Evolutionary conservation across 2,329 filamentous ascomycete species (phyloP).

Genomic region (Botrytis fragariae): DNA sequence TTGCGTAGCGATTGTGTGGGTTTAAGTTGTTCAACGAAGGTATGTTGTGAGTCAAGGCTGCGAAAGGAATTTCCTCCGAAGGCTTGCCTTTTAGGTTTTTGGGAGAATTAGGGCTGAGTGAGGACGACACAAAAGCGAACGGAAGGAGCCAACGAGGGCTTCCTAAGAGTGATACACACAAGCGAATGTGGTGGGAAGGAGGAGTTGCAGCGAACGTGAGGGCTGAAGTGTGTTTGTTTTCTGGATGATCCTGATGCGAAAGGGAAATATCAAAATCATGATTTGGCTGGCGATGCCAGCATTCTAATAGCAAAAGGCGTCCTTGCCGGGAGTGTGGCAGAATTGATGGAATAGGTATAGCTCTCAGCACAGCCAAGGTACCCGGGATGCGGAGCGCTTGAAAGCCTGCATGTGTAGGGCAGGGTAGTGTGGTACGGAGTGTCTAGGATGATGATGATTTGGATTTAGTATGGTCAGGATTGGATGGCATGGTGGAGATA

Average conservation of each 20-base stretch:
- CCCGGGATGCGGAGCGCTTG: slow-evolving; percentile 22
- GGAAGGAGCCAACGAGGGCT: slow-evolving; percentile 74
- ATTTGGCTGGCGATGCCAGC: slow-evolving; percentile 32
- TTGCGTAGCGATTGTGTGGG: slow-evolving; percentile 17
- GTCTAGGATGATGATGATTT: slow-evolving; percentile 19
- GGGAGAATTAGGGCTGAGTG: slow-evolving; percentile 32
- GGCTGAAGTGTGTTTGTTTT: slow-evolving; percentile 14
- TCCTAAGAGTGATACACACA: slow-evolving; percentile 47
- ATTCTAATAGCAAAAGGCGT: slow-evolving; percentile 34
- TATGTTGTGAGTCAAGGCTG: slow-evolving; percentile 26
- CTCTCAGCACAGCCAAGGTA: slow-evolving; percentile 25
- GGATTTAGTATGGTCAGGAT: slow-evolving; percentile 16
- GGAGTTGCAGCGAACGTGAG: slow-evolving; percentile 23
- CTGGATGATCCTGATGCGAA: slow-evolving; percentile 19
- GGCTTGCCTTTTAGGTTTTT: slow-evolving; percentile 30
- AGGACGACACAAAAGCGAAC: slow-evolving; percentile 56
- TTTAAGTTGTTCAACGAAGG: slow-evolving; percentile 23
- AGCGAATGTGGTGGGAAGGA: slow-evolving; percentile 36
- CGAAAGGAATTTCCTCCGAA: slow-evolving; percentile 32
- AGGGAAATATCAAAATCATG: slow-evolving; percentile 19
- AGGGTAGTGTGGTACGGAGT: slow-evolving; percentile 16
- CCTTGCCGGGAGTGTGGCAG: slow-evolving; percentile 19
- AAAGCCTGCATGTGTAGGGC: slow-evolving; percentile 20
- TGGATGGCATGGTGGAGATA: slow-evolving; percentile 6
- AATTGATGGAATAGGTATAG: slow-evolving; percentile 21